A percentile compares a stretch with the other conserved stretches of the same genome.
phyloP scores from a whole-genome alignment of 2,329 filamentous ascomycete species.

The Byssothecium circinans region DNA sequence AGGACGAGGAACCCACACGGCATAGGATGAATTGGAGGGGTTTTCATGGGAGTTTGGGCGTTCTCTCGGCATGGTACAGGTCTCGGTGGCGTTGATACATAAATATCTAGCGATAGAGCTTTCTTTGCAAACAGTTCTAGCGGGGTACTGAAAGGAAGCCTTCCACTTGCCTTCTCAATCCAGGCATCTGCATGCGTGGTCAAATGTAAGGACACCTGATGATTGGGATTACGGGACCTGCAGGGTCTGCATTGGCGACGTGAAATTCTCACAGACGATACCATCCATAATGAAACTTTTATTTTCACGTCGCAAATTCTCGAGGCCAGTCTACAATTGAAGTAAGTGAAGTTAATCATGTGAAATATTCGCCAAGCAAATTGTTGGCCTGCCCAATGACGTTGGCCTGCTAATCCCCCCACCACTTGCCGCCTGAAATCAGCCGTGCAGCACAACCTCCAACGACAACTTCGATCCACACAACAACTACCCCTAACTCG shows the following conservation, averaged over 20 bases:
- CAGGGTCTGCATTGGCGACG: no score
- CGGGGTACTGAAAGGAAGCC: no score
- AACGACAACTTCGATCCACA: constrained; percentile 8
- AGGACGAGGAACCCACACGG: background rate
- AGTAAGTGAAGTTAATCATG: background rate
- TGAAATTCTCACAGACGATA: no score
- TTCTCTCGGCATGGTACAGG: background rate
- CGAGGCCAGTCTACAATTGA: no score
- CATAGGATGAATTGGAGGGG: background rate
- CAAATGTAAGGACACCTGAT: no score
- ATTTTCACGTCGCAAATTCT: no score
- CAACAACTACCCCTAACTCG: background rate
- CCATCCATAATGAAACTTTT: no score
- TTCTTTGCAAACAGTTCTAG: no score
- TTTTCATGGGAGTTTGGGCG: background rate
- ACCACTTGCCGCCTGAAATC: constrained; percentile 21
- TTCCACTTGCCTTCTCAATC: no score
- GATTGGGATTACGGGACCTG: no score
- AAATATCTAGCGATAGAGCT: background rate
- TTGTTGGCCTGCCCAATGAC: constrained; percentile 16
- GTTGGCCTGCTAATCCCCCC: constrained; percentile 27
- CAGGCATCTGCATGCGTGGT: no score
- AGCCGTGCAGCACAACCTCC: constrained; percentile 22
- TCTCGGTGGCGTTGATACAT: background rate
- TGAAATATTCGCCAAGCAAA: background rate